These are phyloP conservation scores for Plasmodium reichenowi DNA, from an alignment of 169 alveolate genomes.

Conservation along the genomic window DNA sequence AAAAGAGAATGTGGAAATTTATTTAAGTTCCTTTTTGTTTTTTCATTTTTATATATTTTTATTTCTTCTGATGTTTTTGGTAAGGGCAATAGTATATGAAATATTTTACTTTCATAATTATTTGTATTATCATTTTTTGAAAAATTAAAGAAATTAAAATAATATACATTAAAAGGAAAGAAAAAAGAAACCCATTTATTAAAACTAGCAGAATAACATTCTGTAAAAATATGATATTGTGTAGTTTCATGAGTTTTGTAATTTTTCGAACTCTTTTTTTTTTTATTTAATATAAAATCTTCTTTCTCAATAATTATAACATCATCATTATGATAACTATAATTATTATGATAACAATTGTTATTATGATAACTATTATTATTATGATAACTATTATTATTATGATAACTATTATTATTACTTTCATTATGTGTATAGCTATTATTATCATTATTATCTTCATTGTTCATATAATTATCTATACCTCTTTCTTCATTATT, in stretches of 20 bases:
- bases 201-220: conserved; percentile 59
- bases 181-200: conserved; percentile 74
- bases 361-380: not conserved
- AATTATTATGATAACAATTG: not conserved
- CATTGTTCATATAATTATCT: too few relatives aligned
- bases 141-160: conserved; percentile 44
- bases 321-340: conserved; percentile 2
- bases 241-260: conserved; percentile 7
- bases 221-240: conserved; percentile 56
- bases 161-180: conserved; percentile 52
- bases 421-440: not conserved
- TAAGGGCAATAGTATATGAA: conserved; percentile 46
- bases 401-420: not conserved
- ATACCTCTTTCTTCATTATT: too few relatives aligned
- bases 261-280: not conserved
- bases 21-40: not conserved
- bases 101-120: conserved; percentile 36
- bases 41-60: conserved; percentile 24
- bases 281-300: conserved; percentile 11
- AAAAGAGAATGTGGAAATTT: conserved; percentile 16
- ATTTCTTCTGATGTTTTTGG: conserved; percentile 71
- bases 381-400: not conserved
- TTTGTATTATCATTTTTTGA: conserved; percentile 37
- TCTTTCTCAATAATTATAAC: conserved; percentile 21
- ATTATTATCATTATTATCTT: too few relatives aligned